Evolutionary conservation across 129 eudicot genomes (phyloP).

Genomic region (Calendula officinalis): DNA sequence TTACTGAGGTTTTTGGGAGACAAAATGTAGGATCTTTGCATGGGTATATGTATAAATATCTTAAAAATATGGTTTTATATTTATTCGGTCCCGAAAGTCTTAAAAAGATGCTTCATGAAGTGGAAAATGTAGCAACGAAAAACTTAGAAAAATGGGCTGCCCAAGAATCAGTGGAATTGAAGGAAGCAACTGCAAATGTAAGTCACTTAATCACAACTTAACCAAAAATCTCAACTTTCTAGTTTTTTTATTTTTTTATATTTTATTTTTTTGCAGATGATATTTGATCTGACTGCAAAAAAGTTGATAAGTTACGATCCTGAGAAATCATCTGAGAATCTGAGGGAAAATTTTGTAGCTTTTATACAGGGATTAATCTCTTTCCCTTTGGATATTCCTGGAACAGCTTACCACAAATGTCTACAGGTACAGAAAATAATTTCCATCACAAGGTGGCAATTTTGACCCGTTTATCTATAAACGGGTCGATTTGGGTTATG

Average conservation of each 20-base stretch:
- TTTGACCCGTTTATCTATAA: too few species aligned
- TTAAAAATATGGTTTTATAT: slow-evolving; percentile 70
- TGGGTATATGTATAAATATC: slow-evolving; percentile 84
- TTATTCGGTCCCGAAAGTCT: slow-evolving; percentile 77
- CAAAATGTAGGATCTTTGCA: slow-evolving; percentile 83
- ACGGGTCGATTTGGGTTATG: too few species aligned
- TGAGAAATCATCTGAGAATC: slow-evolving; percentile 35
- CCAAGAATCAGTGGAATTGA: slow-evolving; percentile 45
- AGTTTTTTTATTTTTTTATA: background rate
- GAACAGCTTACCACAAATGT: slow-evolving; percentile 82
- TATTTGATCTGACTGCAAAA: slow-evolving; percentile 76
- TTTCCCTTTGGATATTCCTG: slow-evolving; percentile 75
- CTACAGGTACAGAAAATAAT: slow-evolving; percentile 45
- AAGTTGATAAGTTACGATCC: slow-evolving; percentile 71
- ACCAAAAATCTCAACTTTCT: background rate
- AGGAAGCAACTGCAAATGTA: slow-evolving; percentile 68
- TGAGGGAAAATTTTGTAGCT: slow-evolving; percentile 41
- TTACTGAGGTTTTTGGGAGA: slow-evolving; percentile 70
- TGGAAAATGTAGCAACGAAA: slow-evolving; percentile 45
- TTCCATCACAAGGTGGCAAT: background rate
- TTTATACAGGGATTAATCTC: slow-evolving; percentile 76
- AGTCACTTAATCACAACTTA: slow-evolving; percentile 9
- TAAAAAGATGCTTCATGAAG: slow-evolving; percentile 72
- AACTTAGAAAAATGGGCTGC: slow-evolving; percentile 49
- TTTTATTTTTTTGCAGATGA: slow-evolving; percentile 52